phyloP scores from a whole-genome alignment of 2,329 filamentous ascomycete genomes.

The Sclerotinia trifoliorum region DNA sequence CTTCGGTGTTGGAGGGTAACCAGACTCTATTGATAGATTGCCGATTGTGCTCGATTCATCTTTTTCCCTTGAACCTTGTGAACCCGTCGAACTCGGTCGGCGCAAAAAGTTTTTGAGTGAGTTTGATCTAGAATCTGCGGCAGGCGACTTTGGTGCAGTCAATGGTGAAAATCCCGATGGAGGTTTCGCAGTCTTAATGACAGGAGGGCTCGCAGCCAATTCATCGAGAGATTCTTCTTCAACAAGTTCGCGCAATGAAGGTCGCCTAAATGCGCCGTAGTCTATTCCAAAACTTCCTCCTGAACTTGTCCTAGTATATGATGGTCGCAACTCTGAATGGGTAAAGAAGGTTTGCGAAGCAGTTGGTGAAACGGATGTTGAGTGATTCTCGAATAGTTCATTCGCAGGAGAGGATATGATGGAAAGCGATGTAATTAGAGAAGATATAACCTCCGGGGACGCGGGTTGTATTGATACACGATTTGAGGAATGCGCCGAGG shows the following conservation, averaged over 20 bases:
- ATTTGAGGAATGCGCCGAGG: slow-evolving; percentile 35
- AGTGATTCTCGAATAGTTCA: slow-evolving; percentile 61
- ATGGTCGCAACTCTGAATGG: slow-evolving; percentile 24
- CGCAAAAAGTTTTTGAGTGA: slow-evolving; percentile 62
- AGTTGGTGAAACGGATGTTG: slow-evolving; percentile 44
- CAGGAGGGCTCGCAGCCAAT: slow-evolving; percentile 62
- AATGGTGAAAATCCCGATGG: slow-evolving; percentile 72
- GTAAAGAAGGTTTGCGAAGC: slow-evolving; percentile 35
- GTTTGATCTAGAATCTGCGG: slow-evolving; percentile 38
- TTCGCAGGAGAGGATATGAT: slow-evolving; percentile 67
- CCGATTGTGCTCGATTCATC: slow-evolving; percentile 63
- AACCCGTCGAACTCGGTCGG: slow-evolving; percentile 60
- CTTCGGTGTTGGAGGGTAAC: slow-evolving; percentile 48
- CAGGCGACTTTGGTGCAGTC: slow-evolving; percentile 59
- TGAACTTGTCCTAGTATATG: slow-evolving; percentile 28
- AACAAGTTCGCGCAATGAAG: slow-evolving; percentile 50
- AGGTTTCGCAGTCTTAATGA: slow-evolving; percentile 78
- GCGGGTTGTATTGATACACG: slow-evolving; percentile 39
- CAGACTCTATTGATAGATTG: slow-evolving; percentile 62
- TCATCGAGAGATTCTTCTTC: slow-evolving; percentile 56
- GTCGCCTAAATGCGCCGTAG: slow-evolving; percentile 63
- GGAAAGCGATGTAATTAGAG: slow-evolving; percentile 67
- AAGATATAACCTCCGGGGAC: slow-evolving; percentile 67
- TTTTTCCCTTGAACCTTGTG: slow-evolving; percentile 51
- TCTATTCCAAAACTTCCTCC: slow-evolving; percentile 64